A percentile compares a stretch with the other conserved stretches of the same genome.
These are phyloP conservation scores for Colletotrichum ledebouriae DNA, from an alignment of 2,329 filamentous ascomycete species.

Conservation along the genomic window DNA sequence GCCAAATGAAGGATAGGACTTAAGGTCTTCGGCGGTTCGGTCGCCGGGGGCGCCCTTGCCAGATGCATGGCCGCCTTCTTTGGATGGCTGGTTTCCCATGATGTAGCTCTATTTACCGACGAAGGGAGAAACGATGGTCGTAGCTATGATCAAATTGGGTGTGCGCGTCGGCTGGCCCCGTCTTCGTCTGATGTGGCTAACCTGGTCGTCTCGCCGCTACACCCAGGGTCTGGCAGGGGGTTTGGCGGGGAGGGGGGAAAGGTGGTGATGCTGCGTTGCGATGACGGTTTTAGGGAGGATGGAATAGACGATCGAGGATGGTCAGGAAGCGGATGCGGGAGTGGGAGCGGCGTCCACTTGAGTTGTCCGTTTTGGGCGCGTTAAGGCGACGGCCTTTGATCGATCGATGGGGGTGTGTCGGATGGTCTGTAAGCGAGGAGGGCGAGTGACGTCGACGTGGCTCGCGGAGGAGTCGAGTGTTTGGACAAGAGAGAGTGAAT, in stretches of 20 bases:
- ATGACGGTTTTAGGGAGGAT: constrained; percentile 62
- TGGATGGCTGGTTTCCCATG: constrained; percentile 85
- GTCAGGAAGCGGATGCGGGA: constrained; percentile 61
- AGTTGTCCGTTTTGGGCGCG: constrained; percentile 63
- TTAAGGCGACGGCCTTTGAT: constrained; percentile 49
- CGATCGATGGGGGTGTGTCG: constrained; percentile 40
- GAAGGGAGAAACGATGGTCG: constrained; percentile 22
- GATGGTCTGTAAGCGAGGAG: constrained; percentile 44
- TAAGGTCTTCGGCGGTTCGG: constrained; percentile 68
- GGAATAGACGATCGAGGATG: constrained; percentile 63
- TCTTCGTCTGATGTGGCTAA: constrained; percentile 46
- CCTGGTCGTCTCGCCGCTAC: constrained; percentile 44
- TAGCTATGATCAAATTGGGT: constrained; percentile 33
- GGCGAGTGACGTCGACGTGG: constrained; percentile 39
- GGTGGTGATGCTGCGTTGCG: constrained; percentile 22
- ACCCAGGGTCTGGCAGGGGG: constrained; percentile 34
- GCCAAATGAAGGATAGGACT: constrained; percentile 92
- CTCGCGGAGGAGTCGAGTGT: constrained; percentile 29
- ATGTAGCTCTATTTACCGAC: constrained; percentile 43
- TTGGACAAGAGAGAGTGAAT: constrained; percentile 17
- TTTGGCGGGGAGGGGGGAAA: constrained; percentile 8
- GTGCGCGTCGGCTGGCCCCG: constrained; percentile 36
- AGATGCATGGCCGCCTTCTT: constrained; percentile 63
- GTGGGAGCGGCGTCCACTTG: constrained; percentile 60
- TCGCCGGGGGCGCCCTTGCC: constrained; percentile 63